These are phyloP conservation scores for Aspergillus sclerotialis DNA, from an alignment of 2,329 filamentous ascomycete species.

Conservation along the genomic window DNA sequence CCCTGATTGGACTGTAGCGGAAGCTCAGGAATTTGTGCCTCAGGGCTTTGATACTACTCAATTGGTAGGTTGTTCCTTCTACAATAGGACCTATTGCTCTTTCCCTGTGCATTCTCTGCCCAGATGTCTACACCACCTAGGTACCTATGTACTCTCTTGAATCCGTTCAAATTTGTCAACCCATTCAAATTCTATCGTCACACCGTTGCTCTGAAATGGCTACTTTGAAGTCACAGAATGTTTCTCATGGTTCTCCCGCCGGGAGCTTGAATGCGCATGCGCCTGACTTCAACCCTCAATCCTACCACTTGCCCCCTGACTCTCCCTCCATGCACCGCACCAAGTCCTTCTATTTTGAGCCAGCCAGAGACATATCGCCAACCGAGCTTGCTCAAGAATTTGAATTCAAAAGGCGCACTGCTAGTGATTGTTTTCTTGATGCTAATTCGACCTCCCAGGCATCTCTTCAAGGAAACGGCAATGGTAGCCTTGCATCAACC, in stretches of 20 bases:
- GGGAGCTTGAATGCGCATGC: constrained; percentile 17
- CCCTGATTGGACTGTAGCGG: constrained; percentile 39
- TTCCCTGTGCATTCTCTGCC: constrained; percentile 8
- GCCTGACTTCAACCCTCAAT: constrained; percentile 15
- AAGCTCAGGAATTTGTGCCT: constrained; percentile 47
- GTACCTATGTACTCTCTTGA: too few species aligned
- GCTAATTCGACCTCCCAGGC: constrained; percentile 20
- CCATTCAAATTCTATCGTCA: neutral
- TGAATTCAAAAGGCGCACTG: constrained; percentile 5
- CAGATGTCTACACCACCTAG: too few species aligned
- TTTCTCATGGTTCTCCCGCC: constrained; percentile 3
- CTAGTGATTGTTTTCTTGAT: constrained; percentile 5
- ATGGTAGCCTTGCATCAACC: constrained; percentile 43
- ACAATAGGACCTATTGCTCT: constrained; percentile 9
- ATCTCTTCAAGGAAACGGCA: constrained; percentile 41
- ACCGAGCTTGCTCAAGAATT: neutral
- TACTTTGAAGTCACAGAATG: too few species aligned
- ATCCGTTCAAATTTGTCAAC: too few species aligned
- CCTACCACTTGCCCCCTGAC: constrained; percentile 5
- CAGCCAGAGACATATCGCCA: constrained; percentile 1
- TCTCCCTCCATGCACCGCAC: constrained; percentile 5
- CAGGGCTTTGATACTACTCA: constrained; percentile 45
- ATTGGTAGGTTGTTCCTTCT: constrained; percentile 34
- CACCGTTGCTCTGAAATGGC: too few species aligned
- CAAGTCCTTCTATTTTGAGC: constrained; percentile 2